Percentiles rank a stretch among this genome's conserved stretches.
phyloP scores from a whole-genome alignment of 1,284 basidiomycete species.

The Rhodotorula sp. region DNA sequence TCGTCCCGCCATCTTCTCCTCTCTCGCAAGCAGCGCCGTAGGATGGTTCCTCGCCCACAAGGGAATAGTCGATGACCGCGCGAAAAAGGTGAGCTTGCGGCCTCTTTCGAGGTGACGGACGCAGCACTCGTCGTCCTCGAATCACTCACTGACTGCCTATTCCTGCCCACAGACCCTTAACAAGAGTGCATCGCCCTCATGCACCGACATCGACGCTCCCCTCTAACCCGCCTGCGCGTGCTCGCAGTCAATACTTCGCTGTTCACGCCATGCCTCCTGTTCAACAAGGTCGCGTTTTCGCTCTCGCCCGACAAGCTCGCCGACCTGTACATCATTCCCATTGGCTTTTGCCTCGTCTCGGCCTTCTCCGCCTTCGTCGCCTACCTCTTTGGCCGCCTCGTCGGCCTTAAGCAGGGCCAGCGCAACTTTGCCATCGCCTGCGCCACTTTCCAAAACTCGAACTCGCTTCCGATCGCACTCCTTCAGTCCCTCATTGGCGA shows the following conservation, averaged over 20 bases:
- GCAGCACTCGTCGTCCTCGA: background rate
- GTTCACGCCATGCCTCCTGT: conserved; percentile 50
- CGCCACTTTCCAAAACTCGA: conserved; percentile 11
- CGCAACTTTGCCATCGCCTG: conserved; percentile 50
- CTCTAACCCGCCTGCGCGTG: background rate
- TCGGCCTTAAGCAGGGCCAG: conserved; percentile 50
- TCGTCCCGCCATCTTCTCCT: background rate
- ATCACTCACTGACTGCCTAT: background rate
- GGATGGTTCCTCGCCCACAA: conserved; percentile 52
- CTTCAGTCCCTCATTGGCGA: conserved; percentile 54
- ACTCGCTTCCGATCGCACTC: conserved; percentile 36
- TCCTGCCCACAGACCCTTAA: conserved; percentile 37
- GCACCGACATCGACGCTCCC: too few species aligned
- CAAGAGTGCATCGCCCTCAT: conserved; percentile 7
- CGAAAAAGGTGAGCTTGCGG: conserved; percentile 47
- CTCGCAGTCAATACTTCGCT: conserved; percentile 37
- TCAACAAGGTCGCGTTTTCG: conserved; percentile 55
- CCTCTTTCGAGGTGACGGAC: too few species aligned
- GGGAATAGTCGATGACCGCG: conserved; percentile 53
- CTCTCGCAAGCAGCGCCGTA: conserved; percentile 41
- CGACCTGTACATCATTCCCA: conserved; percentile 51
- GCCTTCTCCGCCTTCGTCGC: conserved; percentile 50
- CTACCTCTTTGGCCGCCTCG: conserved; percentile 46
- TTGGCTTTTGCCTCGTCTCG: conserved; percentile 53
- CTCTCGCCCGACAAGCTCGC: conserved; percentile 52